phyloP scores from a whole-genome alignment of 1,284 basidiomycete species.

The Trichosporon sp. region DNA sequence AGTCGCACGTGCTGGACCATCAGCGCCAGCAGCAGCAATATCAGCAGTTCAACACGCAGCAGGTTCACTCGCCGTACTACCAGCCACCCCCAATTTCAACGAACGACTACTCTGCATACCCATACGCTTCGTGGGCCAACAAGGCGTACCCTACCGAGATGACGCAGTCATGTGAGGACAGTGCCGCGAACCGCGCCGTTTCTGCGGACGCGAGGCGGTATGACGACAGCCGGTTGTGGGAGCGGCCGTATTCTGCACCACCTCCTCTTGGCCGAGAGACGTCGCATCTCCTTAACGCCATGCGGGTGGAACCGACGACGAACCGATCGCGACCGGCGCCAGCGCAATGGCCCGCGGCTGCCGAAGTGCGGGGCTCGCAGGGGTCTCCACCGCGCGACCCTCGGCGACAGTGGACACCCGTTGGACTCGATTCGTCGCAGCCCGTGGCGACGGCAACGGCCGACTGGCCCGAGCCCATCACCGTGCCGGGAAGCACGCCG shows the following conservation, averaged over 20 bases:
- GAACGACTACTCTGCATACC: neutral
- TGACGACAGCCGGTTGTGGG: conserved; percentile 7
- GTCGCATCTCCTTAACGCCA: conserved; percentile 10
- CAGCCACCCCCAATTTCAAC: neutral
- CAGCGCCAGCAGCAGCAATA: conserved; percentile 9
- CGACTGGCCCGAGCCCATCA: conserved; percentile 15
- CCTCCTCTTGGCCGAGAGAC: conserved; percentile 3
- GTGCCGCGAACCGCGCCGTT: neutral
- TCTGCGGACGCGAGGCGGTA: conserved; percentile 10
- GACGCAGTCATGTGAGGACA: neutral
- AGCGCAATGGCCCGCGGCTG: conserved; percentile 1
- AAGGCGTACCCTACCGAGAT: neutral
- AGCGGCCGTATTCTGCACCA: neutral
- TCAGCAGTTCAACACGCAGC: conserved; percentile 9
- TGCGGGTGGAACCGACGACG: neutral
- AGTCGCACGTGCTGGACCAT: neutral
- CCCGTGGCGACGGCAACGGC: neutral
- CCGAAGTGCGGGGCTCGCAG: neutral
- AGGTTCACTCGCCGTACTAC: neutral
- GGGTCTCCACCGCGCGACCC: neutral
- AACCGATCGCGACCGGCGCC: neutral
- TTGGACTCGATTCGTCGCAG: neutral
- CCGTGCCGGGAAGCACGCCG: conserved; percentile 8
- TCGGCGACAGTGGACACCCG: neutral
- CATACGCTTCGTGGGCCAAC: neutral